These are phyloP conservation scores for Capsella rubella DNA, from an alignment of 441 rosid genomes.

Conservation along the genomic window DNA sequence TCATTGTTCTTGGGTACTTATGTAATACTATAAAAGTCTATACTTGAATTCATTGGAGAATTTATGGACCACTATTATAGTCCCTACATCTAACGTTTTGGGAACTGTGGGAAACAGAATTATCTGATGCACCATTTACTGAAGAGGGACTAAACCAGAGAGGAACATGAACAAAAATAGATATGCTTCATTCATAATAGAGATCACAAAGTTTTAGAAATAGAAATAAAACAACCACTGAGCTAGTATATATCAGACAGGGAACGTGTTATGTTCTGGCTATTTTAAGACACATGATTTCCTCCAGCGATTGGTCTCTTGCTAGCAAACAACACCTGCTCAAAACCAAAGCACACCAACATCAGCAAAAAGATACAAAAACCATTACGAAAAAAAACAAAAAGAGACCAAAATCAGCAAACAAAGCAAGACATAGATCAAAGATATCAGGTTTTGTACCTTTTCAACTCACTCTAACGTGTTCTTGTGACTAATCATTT, in stretches of 20 bases:
- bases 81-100: not conserved
- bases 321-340: constrained; percentile 35
- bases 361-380: not conserved
- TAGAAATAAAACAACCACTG: constrained; percentile 34
- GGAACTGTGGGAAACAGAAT: not conserved
- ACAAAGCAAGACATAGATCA: not conserved
- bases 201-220: constrained; percentile 35
- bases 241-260: constrained; percentile 37
- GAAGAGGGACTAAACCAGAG: not conserved
- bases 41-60: constrained; percentile 23
- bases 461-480: constrained; percentile 32
- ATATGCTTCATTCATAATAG: constrained; percentile 39
- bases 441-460: constrained; percentile 23
- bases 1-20: constrained; percentile 25
- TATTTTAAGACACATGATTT: constrained; percentile 24
- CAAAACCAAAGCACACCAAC: constrained; percentile 29
- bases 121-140: not conserved
- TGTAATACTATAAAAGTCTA: constrained; percentile 27
- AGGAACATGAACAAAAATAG: constrained; percentile 25
- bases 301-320: constrained; percentile 27
- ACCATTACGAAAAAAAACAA: not conserved
- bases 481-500: constrained; percentile 40
- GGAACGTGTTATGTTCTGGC: constrained; percentile 40
- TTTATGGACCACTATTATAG: constrained; percentile 5
- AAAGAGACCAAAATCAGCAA: not conserved